Evolutionary conservation across 306 rosid genomes (phyloP).

Genomic region (Phaseolus lunatus): DNA sequence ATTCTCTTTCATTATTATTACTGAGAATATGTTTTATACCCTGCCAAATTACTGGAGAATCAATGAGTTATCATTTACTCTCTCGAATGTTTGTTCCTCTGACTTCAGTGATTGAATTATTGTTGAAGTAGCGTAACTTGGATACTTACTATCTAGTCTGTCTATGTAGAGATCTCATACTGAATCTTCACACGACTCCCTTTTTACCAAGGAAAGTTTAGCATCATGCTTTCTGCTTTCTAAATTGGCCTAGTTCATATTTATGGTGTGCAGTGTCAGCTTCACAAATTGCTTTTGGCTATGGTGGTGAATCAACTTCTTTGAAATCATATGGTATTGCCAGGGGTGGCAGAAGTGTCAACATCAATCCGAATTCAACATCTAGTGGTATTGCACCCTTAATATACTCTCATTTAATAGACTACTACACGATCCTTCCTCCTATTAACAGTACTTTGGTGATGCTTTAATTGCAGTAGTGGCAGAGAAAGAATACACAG

Average conservation of each 20-base stretch:
- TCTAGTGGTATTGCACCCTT: constrained; percentile 52
- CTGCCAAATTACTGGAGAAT: neutral
- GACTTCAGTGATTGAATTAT: constrained; percentile 4
- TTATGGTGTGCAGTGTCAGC: constrained; percentile 62
- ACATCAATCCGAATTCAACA: constrained; percentile 49
- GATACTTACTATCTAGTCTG: neutral
- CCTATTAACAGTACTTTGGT: constrained; percentile 42
- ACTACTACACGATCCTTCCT: neutral
- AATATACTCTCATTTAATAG: constrained; percentile 30
- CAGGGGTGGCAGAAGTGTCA: constrained; percentile 42
- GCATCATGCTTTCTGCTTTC: constrained; percentile 20
- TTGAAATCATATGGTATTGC: constrained; percentile 56
- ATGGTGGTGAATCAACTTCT: constrained; percentile 64
- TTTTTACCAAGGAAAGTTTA: constrained; percentile 1
- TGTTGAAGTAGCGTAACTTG: constrained; percentile 14
- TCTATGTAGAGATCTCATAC: constrained; percentile 6
- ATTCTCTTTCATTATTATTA: neutral
- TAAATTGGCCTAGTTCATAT: constrained; percentile 26
- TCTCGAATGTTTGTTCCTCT: neutral
- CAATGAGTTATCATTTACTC: neutral
- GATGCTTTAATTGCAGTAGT: constrained; percentile 41
- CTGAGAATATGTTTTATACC: neutral
- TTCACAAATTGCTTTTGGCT: constrained; percentile 76
- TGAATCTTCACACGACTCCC: neutral
- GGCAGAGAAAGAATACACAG: constrained; percentile 71